Evolutionary conservation across 2,329 filamentous ascomycete species (phyloP), one percentile per base, ranked within the genome.

Genomic region (Monosporascus sp.): DNA sequence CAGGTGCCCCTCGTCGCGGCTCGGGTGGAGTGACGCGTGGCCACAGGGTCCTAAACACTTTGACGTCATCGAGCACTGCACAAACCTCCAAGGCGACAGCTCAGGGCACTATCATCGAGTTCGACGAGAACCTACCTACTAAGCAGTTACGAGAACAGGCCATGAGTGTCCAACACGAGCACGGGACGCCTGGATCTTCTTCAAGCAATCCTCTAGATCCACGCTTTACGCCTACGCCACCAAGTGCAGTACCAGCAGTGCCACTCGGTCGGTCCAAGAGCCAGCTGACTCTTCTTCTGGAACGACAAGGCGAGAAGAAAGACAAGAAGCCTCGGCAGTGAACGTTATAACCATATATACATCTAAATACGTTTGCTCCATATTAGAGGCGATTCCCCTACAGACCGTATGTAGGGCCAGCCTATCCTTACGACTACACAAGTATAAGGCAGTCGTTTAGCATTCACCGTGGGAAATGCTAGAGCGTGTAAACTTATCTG

Each of bases 201-300:
- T 63, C 66, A 17, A 43, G 1, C 20, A 14, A 18, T 24, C 39
- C 39, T 24, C 63, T 67, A n/a, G 63, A 71, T 27, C 54, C 62
- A 8, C 59, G 70, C 22, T 74, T 81, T 52, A 73, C 71, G 5
- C 79, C 79, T 24, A 82, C 79, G 1, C 74, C 73, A 51, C 78
- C 77, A 5, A 77, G 71, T 44, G 65, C 71, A 11, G 68, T 72
- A 15, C 68, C 75, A 25, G 67, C 67, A 15, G 70, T 80, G 7
- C 78, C 77, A 4, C 68, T 84, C 48, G 80, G 73, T n/a, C 72
- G 80, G 53, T 79, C 81, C n/a, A 82, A 78, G 65, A 84, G 81
- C 59, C 81, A 85, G 62, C 69, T 85, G 27, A 79, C 77, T 9
- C 68, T 85, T 4, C 69, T 85, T 1, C 70, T 85, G 20, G 79